Conservation (phyloP, 441 rosid genomes). For the Gossypium davidsonii region DNA sequence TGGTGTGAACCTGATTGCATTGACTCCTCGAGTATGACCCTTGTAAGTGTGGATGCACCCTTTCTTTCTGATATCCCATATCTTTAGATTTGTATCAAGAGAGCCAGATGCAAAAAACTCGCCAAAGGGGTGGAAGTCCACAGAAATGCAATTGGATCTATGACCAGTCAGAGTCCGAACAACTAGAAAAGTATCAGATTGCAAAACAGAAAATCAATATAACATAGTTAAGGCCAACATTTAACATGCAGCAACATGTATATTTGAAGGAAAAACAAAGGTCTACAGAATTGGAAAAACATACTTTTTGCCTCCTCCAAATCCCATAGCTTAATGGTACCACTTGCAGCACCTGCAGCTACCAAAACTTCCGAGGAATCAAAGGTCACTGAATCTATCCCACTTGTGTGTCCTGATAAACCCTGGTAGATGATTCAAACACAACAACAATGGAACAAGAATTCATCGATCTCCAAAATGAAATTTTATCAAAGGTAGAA, state of each 20-base stretch:
- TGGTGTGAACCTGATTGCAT: slow-evolving; percentile 90
- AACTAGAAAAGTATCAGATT: slow-evolving; percentile 40
- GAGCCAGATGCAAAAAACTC: slow-evolving; percentile 99
- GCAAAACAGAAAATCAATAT: slow-evolving; percentile 18
- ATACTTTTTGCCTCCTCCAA: slow-evolving; percentile 93
- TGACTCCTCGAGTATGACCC: slow-evolving; percentile 97
- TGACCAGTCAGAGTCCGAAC: slow-evolving; percentile 91
- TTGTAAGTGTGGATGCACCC: slow-evolving; percentile 97
- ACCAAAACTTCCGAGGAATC: slow-evolving; percentile 87
- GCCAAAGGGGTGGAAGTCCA: slow-evolving; percentile 96
- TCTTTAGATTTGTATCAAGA: slow-evolving; percentile 91
- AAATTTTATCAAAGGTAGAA: neutral
- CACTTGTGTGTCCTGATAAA: slow-evolving; percentile 90
- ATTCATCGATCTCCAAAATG: neutral
- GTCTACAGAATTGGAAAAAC: slow-evolving; percentile 17
- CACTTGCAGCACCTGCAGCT: slow-evolving; percentile 99
- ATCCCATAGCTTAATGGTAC: slow-evolving; percentile 98
- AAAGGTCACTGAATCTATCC: slow-evolving; percentile 90
- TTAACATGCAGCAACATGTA: neutral
- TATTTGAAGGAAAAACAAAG: neutral
- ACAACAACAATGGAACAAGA: neutral
- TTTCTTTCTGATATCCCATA: slow-evolving; percentile 99
- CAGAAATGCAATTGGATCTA: slow-evolving; percentile 93
- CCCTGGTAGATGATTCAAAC: slow-evolving; percentile 39
- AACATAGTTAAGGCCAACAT: neutral